Base-by-base conservation (phyloP, 2,329 filamentous ascomycete species). In the Sporothrix luriei region DNA sequence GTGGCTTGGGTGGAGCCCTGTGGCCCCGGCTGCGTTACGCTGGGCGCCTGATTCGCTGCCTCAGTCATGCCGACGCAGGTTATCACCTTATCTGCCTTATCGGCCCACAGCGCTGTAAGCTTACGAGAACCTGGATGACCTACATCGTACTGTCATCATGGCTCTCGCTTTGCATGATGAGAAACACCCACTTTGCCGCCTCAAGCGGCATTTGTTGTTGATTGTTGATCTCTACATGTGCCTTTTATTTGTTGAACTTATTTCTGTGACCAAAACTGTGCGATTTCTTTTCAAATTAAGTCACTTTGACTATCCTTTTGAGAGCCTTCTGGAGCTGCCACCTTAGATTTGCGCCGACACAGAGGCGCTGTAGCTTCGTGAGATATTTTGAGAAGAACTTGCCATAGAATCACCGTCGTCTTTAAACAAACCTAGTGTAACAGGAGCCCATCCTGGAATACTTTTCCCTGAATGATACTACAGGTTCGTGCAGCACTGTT, bases 51-150 rank as follows among this genome's bases (percentile, higher is more conserved):
- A 64, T 49, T 64, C 24, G 61, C 61, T 49, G 61, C 61, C 24
- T 40, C 21, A 48, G 59, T 40, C 40, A 33, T 13, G 40, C 40
- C 29, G 59, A 33, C 49, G 11, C 46, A 33, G 24, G 21, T 24
- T 26, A 48, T 62, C 59, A 19, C 24, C 57, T 33, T 49, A 49
- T 64, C 61, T 29, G 61, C 24, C 61, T 49, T 49, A 49, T 49
- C 46, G 43, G 26, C 43, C 59, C 61, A 64, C 61, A 64, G 61
- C 61, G 61, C 43, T 29, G n/a, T 19, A 3, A 10, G 24, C 13
- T 24, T 24, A 21, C 43, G 21, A 49, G 61, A n/a, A 64, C 61
- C 61, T 64, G 43, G 61, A 64, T 64, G 61, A 49, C 40, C 61
- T 64, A 24, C 38, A n/a, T n/a, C n/a, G n/a, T 61, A 46, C 48